Evolutionary conservation across 2,329 filamentous ascomycete genomes (phyloP).

Genomic region (Emericellopsis cladophorae): DNA sequence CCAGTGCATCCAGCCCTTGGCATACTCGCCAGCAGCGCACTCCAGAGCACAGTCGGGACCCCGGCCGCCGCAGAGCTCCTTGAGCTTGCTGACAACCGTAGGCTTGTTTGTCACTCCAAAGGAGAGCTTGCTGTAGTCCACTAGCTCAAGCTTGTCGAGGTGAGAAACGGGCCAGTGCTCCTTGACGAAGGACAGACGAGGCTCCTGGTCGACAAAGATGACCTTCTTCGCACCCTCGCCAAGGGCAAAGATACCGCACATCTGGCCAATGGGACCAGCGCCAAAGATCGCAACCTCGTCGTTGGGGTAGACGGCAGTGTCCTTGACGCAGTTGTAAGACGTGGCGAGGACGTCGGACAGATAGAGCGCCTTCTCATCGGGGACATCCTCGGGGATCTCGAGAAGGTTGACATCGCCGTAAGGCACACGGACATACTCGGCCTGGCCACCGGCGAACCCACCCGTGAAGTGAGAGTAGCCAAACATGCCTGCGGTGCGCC

Average conservation of each 20-base stretch:
- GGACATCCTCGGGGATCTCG: conserved; percentile 63
- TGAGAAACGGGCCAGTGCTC: conserved; percentile 39
- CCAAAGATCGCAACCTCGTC: conserved; percentile 76
- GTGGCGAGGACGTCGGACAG: conserved; percentile 72
- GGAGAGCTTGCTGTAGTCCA: conserved; percentile 54
- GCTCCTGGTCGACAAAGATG: conserved; percentile 67
- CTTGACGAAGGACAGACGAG: conserved; percentile 56
- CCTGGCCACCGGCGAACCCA: conserved; percentile 78
- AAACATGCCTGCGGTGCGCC: conserved; percentile 61
- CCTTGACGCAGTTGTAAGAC: conserved; percentile 70
- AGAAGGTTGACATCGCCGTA: conserved; percentile 71
- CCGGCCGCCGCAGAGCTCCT: conserved; percentile 58
- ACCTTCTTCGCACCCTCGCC: conserved; percentile 62
- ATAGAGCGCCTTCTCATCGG: conserved; percentile 75
- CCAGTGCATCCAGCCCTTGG: conserved; percentile 49
- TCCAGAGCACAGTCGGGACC: conserved; percentile 68
- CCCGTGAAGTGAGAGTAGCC: conserved; percentile 71
- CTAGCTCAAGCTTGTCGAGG: conserved; percentile 43
- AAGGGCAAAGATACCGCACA: conserved; percentile 64
- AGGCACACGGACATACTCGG: conserved; percentile 76
- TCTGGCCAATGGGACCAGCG: conserved; percentile 78
- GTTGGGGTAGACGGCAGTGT: conserved; percentile 66
- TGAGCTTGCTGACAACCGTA: conserved; percentile 59
- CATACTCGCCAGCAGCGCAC: conserved; percentile 47
- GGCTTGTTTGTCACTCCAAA: conserved; percentile 42